Conservation (phyloP, 805 yeast species). For the Cyberlindnera veronae region DNA sequence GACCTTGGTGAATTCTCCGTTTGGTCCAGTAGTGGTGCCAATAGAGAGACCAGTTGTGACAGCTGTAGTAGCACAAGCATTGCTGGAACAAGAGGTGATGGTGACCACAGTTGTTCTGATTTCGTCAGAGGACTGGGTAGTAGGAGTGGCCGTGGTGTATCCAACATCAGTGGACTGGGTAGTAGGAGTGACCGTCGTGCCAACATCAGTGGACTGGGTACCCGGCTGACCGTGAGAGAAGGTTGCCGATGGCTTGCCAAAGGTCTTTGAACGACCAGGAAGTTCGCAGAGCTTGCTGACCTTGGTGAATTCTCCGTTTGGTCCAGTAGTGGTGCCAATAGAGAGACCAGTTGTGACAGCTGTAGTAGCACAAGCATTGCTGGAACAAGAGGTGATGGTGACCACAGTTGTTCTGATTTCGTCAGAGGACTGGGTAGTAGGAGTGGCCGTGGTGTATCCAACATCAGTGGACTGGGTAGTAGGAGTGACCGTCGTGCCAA, state of each 20-base stretch:
- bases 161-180: not conserved
- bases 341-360: not conserved
- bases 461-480: not conserved
- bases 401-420: not conserved
- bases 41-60: too few species aligned
- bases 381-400: not conserved
- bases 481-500: not conserved
- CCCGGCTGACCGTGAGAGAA: too few species aligned
- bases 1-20: too few species aligned
- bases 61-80: too few species aligned
- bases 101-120: slow-evolving; percentile 1
- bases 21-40: too few species aligned
- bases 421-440: not conserved
- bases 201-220: too few species aligned
- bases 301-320: not conserved
- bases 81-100: not conserved
- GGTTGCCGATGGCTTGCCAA: too few species aligned
- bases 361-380: not conserved
- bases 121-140: not conserved
- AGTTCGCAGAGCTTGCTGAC: too few species aligned
- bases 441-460: not conserved
- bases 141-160: not conserved
- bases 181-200: not conserved
- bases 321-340: not conserved
- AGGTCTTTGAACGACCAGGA: too few species aligned